These are phyloP conservation scores for Boletus tomentosulus DNA, from an alignment of 768 basidiomycete genomes.

Conservation along the genomic window DNA sequence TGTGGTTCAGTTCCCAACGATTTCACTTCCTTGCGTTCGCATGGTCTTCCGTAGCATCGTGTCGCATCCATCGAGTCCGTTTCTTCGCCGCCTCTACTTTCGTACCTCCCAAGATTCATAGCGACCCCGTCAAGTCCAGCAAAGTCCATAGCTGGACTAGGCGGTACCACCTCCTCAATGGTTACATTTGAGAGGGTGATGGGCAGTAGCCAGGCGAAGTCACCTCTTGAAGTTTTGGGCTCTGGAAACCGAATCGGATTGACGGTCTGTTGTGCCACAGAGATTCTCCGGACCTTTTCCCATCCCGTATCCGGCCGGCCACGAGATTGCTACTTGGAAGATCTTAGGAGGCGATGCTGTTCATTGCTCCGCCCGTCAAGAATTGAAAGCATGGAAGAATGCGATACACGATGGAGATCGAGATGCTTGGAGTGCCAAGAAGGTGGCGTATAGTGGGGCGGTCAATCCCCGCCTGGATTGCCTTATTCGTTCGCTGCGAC, in stretches of 20 bases:
- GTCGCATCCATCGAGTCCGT: neutral
- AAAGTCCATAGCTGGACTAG: neutral
- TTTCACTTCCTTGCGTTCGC: neutral
- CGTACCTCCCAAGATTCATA: neutral
- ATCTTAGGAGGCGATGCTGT: neutral
- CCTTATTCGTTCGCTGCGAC: neutral
- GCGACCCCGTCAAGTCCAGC: neutral
- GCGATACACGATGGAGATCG: slow-evolving; percentile 4
- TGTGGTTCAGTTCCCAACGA: neutral
- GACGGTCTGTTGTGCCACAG: neutral
- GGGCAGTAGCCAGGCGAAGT: neutral
- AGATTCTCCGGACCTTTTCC: neutral
- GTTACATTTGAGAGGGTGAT: neutral
- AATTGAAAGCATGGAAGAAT: neutral
- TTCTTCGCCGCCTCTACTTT: neutral
- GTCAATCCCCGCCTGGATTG: neutral
- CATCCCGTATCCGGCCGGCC: too few species aligned
- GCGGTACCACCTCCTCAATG: neutral
- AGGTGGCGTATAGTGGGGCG: neutral
- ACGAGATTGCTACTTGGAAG: neutral
- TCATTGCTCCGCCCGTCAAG: slow-evolving; percentile 2
- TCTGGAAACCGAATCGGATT: neutral
- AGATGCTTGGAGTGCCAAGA: slow-evolving; percentile 4
- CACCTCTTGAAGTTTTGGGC: neutral
- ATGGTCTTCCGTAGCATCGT: neutral